Evolutionary conservation across 1,139 yeast genomes (phyloP).

Genomic region (Zygotorulaspora mrakii): DNA sequence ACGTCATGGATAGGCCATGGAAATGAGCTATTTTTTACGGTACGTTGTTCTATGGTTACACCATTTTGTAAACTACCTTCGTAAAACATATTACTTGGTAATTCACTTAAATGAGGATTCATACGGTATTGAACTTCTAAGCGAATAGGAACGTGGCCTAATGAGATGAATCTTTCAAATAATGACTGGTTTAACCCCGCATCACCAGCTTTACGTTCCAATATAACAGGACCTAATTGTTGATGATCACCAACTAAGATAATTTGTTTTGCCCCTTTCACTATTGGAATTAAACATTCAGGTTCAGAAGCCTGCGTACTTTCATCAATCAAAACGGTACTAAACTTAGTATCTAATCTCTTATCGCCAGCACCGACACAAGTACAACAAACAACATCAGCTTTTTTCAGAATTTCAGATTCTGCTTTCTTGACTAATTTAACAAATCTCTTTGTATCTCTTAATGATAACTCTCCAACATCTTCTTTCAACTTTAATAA

Average conservation of each 20-base stretch:
- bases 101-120: constrained; percentile 86
- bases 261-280: constrained; percentile 84
- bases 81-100: constrained; percentile 88
- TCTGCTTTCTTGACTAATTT: constrained; percentile 49
- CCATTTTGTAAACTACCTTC: constrained; percentile 93
- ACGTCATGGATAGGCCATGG: constrained; percentile 84
- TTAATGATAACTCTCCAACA: constrained; percentile 63
- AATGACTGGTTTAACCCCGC: constrained; percentile 84
- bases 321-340: constrained; percentile 84
- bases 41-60: constrained; percentile 70
- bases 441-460: constrained; percentile 48
- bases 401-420: constrained; percentile 46
- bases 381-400: constrained; percentile 84
- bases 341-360: constrained; percentile 55
- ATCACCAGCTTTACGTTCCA: constrained; percentile 73
- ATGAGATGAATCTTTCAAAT: constrained; percentile 78
- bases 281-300: constrained; percentile 82
- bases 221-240: constrained; percentile 87
- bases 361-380: constrained; percentile 89
- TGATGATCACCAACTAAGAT: constrained; percentile 93
- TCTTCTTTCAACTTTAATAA: constrained; percentile 56
- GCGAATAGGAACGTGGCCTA: constrained; percentile 82
- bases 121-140: constrained; percentile 92
- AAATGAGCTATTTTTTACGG: constrained; percentile 53
- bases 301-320: constrained; percentile 95